Evolutionary conservation across 2,329 filamentous ascomycete genomes (phyloP), one percentile per base, ranked within the genome.

Genomic region (Penicillium sp.): DNA sequence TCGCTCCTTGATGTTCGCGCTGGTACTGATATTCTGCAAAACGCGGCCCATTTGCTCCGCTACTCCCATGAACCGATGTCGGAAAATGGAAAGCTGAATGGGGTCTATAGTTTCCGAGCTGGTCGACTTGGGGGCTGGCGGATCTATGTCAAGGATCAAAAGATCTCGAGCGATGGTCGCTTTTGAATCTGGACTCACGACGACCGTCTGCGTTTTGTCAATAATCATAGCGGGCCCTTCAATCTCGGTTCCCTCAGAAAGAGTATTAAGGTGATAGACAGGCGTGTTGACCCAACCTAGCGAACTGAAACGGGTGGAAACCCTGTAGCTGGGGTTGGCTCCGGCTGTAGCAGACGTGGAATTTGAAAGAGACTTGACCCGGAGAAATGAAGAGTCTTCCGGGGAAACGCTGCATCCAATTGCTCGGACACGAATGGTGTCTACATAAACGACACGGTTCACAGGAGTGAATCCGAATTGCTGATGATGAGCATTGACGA

Each of bases 21-120:
- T 84, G 44, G 48, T 0, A 85, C 89, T 72, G 32, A 45, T 33
- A 8, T 88, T 89, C 61, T 89, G 85, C 10, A 89, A 69, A 13
- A 84, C 82, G 43, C 84, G 74, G 1, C 87, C 85, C 87, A 90
- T 90, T 62, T 90, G 85, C 67, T 90, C 86, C 2, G 87, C 86
- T 57, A 90, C 88, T 5, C 83, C 82, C 85, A 90, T 90, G 68
- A 90, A 90, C 6, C 86, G 77, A 64, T 90, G 85, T 0, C 83
- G 84, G 56, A 90, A 89, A 51, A 90, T 85, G 61, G 81, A 85
- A 1, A 90, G 76, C 71, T 87, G 77, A 56, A 90, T 85, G 0
- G 85, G 85, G 61, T 89, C 84, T 0, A 87, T 80, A 51, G 82
- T 78, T 39, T 75, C 75, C 19, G 56, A 69, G 28, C 76, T 65